These are phyloP conservation scores for Ophiostoma sp. DNA, from an alignment of 2,329 filamentous ascomycete genomes.

Conservation along the genomic window DNA sequence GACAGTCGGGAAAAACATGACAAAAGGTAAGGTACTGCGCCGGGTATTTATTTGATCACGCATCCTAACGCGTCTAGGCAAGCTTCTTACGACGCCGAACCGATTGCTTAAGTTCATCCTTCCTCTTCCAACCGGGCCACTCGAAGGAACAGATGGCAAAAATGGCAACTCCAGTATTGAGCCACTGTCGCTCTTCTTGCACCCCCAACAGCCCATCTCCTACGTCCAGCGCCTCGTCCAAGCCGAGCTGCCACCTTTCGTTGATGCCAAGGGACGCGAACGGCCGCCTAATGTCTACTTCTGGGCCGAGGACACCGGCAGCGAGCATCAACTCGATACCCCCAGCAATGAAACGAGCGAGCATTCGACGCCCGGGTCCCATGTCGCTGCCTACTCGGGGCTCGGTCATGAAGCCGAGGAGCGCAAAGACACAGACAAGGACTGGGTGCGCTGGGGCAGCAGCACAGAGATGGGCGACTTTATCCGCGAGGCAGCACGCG, in stretches of 20 bases:
- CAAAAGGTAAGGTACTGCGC: conserved; percentile 30
- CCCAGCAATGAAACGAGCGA: background rate
- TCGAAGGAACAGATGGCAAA: conserved; percentile 6
- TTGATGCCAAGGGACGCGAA: conserved; percentile 54
- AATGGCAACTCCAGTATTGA: conserved; percentile 51
- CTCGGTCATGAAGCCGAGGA: conserved; percentile 55
- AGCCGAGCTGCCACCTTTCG: conserved; percentile 69
- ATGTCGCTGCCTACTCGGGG: conserved; percentile 66
- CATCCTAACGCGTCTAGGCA: conserved; percentile 37
- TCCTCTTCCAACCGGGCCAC: conserved; percentile 49
- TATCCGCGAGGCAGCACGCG: conserved; percentile 79
- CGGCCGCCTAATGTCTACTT: conserved; percentile 72
- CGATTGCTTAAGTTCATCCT: conserved; percentile 75
- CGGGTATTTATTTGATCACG: too few species aligned
- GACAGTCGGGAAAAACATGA: background rate
- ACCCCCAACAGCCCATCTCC: conserved; percentile 84
- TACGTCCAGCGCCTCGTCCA: conserved; percentile 87
- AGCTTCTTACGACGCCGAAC: conserved; percentile 73
- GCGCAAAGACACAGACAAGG: conserved; percentile 42
- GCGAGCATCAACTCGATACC: background rate
- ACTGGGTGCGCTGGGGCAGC: conserved; percentile 81
- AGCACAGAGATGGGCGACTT: conserved; percentile 92
- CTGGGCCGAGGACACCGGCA: conserved; percentile 70
- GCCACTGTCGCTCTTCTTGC: conserved; percentile 75
- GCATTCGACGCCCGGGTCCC: conserved; percentile 19